These are phyloP conservation scores for Saccharomycopsis microspora DNA, from an alignment of 805 yeast genomes.

Conservation along the genomic window DNA sequence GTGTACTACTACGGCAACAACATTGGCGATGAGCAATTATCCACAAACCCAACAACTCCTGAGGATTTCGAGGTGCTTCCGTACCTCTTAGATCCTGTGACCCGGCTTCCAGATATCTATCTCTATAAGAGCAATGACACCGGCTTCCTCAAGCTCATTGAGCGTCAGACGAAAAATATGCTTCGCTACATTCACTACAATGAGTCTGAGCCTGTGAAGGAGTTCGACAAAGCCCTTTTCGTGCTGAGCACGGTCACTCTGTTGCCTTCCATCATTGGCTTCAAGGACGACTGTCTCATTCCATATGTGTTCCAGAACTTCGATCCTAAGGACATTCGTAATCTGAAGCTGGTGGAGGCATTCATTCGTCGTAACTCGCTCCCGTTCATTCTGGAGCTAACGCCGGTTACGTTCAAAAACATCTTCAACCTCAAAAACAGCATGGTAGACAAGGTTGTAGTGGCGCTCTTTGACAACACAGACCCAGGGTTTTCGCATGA, in stretches of 20 bases:
- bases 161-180: conserved; percentile 28
- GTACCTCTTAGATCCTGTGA: conserved; percentile 47
- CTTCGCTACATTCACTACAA: conserved; percentile 35
- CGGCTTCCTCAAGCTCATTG: conserved; percentile 28
- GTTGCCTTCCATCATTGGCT: conserved; percentile 49
- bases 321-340: conserved; percentile 54
- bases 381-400: conserved; percentile 45
- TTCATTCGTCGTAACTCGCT: conserved; percentile 39
- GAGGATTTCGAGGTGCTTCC: conserved; percentile 59
- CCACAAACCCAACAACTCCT: conserved; percentile 21
- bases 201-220: conserved; percentile 22
- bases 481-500: conserved; percentile 20
- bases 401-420: conserved; percentile 23
- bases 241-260: conserved; percentile 43
- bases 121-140: conserved; percentile 41
- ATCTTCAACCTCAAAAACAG: conserved; percentile 19
- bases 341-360: conserved; percentile 31
- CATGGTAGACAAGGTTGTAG: conserved; percentile 34
- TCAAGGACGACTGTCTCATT: conserved; percentile 43
- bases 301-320: conserved; percentile 47
- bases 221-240: conserved; percentile 34
- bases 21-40: conserved; percentile 25
- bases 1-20: conserved; percentile 37
- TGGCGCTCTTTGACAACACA: conserved; percentile 34
- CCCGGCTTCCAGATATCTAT: conserved; percentile 44